Evolutionary conservation across 1,284 basidiomycete genomes (phyloP), one percentile per base, ranked within the genome.

Genomic region (Cystobasidium sp.): DNA sequence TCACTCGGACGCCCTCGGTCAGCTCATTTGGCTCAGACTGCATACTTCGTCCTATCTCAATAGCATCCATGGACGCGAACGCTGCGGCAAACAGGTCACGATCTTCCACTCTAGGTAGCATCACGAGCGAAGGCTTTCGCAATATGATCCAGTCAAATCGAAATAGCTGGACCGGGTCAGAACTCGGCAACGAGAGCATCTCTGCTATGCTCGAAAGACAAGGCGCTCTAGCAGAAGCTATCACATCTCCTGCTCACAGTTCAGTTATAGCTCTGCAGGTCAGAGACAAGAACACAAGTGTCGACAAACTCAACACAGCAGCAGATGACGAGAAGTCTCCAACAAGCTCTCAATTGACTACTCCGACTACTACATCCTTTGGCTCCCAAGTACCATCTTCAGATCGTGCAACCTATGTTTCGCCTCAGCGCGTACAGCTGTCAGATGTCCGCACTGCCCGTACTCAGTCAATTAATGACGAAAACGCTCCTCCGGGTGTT

Each of bases 61-160:
- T 44, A 14, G 22, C 70, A 24, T 73, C 53, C 0, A 20, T 52
- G 20, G 53, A 49, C 8, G 63, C 55, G 20, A 66, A 41, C 22
- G 37, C 16, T 16, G 22, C 49, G 24, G n/a, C 46, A 14, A 71
- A 52, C 24, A 44, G 49, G 24, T 71, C 69, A 20, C 20, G 53
- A 24, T 52, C 62, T 0, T 37, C 47, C 9, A 71, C 59, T 24
- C 37, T 71, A 20, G 63, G 62, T 43, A 65, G 62, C 31, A 41
- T 73, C 63, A 73, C 62, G 3, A 65, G 62, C n/a, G 51, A 52
- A 46, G 70, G 70, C 18, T 73, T 73, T 22, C 14, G 52, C 24
- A 73, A 73, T 46, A 73, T 73, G 70, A 65, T 73, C 22, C 49
- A 56, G 37, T 53, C 59, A 43, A 73, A 73, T 41, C 37, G 70